Evolutionary conservation across 2,329 filamentous ascomycete species (phyloP), one percentile per base, ranked within the genome.

Genomic region (Exophiala aquamarina): DNA sequence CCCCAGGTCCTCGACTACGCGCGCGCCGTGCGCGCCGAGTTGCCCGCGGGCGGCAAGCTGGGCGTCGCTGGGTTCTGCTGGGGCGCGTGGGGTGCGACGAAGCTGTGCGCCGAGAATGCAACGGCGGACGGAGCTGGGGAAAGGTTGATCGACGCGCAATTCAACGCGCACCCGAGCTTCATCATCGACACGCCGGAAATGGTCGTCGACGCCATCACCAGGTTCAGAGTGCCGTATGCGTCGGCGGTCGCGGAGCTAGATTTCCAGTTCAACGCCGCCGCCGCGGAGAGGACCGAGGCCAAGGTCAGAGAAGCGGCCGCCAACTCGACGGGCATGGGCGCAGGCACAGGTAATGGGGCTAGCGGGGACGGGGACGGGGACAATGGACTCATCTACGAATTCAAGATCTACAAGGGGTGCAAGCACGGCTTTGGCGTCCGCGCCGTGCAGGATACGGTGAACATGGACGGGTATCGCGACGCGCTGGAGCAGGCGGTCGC

Each of bases 41-140:
- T 59, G 21, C 57, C 60, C 5, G 38, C 55, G 14, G 50, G 57
- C 13, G 58, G 64, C 3, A 70, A 69, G 48, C 61, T 82, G 19
- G 78, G 73, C 21, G 74, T 70, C 1, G 75, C 75, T 0, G 81
- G 80, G 0, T 83, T 79, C 66, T 83, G 78, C 66, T 83, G 79
- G 79, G 79, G 80, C 34, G 80, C 77, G 15, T 76, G 76, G 52
- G 71, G 78, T 50, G 61, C 68, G 4, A 59, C 77, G 3, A 59
- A 71, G 13, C 68, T 83, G 4, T 65, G 70, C 19, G 67, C 69
- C 4, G 66, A 70, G 50, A 33, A 49, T 3, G 33, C 28, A 4
- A 46, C 45, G 6, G 44, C 63, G 14, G 63, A 55, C 29, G 60
- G 56, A 49, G 36, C 11, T 3, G 53, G 26, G 1, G 40, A 44